Evolutionary conservation across 441 rosid genomes (phyloP).

Genomic region (Brassica balearica): DNA sequence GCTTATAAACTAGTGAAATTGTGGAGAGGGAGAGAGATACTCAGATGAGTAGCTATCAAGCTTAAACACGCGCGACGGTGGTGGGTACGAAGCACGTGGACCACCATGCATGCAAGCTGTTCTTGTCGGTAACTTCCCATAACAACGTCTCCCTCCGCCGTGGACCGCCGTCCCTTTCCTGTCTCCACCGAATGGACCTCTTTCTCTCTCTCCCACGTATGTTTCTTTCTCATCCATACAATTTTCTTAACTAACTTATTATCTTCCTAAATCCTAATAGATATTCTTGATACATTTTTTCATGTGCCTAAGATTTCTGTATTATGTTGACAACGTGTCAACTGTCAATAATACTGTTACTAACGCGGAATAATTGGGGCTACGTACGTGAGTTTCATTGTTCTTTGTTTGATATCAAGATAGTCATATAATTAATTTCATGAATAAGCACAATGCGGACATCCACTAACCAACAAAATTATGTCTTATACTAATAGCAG

Average conservation of each 20-base stretch:
- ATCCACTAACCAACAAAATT: too few species aligned
- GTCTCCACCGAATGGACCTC: constrained; percentile 40
- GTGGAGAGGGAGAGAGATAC: not conserved
- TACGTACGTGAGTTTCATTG: constrained; percentile 35
- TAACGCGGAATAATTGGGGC: constrained; percentile 35
- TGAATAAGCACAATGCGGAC: not conserved
- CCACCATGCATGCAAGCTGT: constrained; percentile 48
- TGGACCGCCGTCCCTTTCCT: constrained; percentile 40
- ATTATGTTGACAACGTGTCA: constrained; percentile 32
- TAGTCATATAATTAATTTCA: constrained; percentile 15
- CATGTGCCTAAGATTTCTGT: not conserved
- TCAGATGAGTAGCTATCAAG: constrained; percentile 27
- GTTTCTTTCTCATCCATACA: constrained; percentile 44
- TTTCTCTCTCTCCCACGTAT: constrained; percentile 29
- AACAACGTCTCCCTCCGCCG: constrained; percentile 51
- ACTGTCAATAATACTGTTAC: constrained; percentile 25
- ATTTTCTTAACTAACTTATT: constrained; percentile 18
- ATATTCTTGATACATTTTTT: constrained; percentile 6
- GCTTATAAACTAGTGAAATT: not conserved
- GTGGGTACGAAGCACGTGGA: constrained; percentile 51
- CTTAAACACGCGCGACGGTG: constrained; percentile 47
- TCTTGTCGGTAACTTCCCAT: constrained; percentile 49
- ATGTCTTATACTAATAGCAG: too few species aligned
- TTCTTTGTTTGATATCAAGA: constrained; percentile 36
- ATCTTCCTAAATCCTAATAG: constrained; percentile 10